These are phyloP conservation scores for Golubevia sp. DNA, from an alignment of 1,284 basidiomycete species.

Conservation along the genomic window DNA sequence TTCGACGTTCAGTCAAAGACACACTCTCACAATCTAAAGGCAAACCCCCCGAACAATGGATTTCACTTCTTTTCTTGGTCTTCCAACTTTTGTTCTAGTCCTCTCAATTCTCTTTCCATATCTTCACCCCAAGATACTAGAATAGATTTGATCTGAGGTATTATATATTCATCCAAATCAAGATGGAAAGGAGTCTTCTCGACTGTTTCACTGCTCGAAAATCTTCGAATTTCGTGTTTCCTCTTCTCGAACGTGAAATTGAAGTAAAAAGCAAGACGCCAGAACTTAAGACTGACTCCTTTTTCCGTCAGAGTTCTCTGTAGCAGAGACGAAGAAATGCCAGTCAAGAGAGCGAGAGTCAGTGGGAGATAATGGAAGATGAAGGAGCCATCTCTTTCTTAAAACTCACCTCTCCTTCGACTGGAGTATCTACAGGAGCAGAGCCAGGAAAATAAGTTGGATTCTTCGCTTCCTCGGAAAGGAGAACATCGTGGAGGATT, in stretches of 20 bases:
- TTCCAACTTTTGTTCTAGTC: too few species aligned
- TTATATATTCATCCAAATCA: neutral
- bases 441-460: neutral
- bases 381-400: neutral
- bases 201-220: neutral
- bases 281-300: neutral
- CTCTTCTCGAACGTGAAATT: neutral
- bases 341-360: neutral
- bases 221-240: neutral
- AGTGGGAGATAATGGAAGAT: neutral
- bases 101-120: too few species aligned
- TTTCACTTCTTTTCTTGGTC: too few species aligned
- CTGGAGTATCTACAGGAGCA: neutral
- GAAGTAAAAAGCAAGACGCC: neutral
- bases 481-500: neutral
- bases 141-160: too few species aligned
- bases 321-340: too few species aligned
- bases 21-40: too few species aligned
- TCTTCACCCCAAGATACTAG: too few species aligned
- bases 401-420: neutral
- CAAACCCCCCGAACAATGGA: too few species aligned
- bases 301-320: neutral
- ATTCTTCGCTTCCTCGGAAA: neutral
- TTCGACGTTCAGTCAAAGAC: too few species aligned
- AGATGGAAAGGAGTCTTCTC: neutral